Base-by-base conservation (phyloP, 352 stramenopile genomes). In the Globisporangium apiculatum region DNA sequence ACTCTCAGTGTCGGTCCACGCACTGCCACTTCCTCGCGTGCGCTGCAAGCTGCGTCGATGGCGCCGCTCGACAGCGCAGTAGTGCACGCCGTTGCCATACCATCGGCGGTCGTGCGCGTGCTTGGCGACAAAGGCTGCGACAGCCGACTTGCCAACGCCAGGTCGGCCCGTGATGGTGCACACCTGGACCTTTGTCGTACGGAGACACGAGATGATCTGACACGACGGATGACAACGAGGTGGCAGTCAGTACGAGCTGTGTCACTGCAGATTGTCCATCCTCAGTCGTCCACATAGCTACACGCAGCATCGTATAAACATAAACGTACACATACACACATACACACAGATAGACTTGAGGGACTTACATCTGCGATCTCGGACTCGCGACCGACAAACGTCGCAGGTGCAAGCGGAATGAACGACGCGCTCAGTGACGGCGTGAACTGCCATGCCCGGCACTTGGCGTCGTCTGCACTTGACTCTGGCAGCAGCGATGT, bases 61-160 rank as follows among this genome's bases (percentile, higher is more conserved):
- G 40, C 40, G 40, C 40, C 40, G 40, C 52, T 81, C 65, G n/a
- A 87, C 60, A 17, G 75, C 64, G 48, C 82, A 75, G 46, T 77
- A 88, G 53, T 87, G 74, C 8, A 88, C 71, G 12, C 77, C 78
- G 55, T 72, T 66, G 47, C 64, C 67, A 49, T 86, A 87, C 38
- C 62, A 72, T 37, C 60, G 64, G 4, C 68, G 68, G 18, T 75
- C 67, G 17, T 73, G 73, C 0, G 65, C 66, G 14, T 69, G 72
- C 65, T 80, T 84, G 1, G 80, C 74, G 51, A 89, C 58, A 51
- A 75, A 73, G 17, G 77, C 72, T 3, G 74, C 79, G 52, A 87
- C 68, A 7, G 80, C 79, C 8, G 80, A 81, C 51, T 91, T 89
- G 11, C 80, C 80, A 11, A 78, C 62, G 12, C 80, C 80, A 41